A percentile compares a stretch with the other conserved stretches of the same genome.
phyloP scores from a whole-genome alignment of 352 stramenopile species.

The Globisporangium mamillatum region DNA sequence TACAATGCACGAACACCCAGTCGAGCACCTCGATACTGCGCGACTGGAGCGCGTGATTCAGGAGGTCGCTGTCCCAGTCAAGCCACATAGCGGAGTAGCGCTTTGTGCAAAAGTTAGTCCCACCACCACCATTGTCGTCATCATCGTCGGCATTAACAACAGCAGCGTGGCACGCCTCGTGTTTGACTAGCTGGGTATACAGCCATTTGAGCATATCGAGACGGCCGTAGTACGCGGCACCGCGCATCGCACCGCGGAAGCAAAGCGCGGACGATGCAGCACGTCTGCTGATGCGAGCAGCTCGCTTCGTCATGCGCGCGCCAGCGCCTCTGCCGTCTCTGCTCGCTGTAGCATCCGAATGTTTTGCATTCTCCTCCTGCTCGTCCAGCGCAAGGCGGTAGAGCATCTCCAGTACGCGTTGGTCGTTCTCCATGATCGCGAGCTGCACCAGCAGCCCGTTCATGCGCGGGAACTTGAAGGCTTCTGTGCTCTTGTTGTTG shows the following conservation, averaged over 20 bases:
- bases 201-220: conserved; percentile 10
- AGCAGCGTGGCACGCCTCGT: background rate
- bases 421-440: background rate
- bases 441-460: background rate
- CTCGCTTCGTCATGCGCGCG: background rate
- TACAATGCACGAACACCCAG: background rate
- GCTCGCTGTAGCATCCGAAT: background rate
- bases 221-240: background rate
- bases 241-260: background rate
- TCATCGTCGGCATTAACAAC: background rate
- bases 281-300: background rate
- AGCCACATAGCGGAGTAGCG: background rate
- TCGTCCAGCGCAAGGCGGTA: background rate
- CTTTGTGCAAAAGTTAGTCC: background rate
- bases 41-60: background rate
- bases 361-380: background rate
- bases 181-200: background rate
- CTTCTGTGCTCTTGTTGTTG: background rate
- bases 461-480: background rate
- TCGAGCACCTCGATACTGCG: background rate
- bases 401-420: background rate
- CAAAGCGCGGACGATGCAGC: background rate
- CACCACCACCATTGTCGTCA: background rate
- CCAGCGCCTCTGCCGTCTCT: too few relatives aligned
- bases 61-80: background rate